Percentiles rank a stretch among this genome's conserved stretches.
phyloP scores from a whole-genome alignment of 495 filamentous ascomycete genomes.

The Amniculicola lignicola region DNA sequence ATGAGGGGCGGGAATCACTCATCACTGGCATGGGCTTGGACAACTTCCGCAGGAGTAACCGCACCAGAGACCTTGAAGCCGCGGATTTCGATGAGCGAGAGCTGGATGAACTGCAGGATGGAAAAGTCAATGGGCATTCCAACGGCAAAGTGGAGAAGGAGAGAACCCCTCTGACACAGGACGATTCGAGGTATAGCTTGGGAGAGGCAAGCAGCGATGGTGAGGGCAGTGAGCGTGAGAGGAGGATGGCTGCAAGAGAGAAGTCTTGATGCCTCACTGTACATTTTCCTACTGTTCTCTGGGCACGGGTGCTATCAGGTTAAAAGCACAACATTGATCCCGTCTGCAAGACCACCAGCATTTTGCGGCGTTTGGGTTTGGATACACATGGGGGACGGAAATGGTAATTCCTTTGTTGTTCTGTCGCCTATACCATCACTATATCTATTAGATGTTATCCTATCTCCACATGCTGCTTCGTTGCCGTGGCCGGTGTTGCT shows the following conservation, averaged over 20 bases:
- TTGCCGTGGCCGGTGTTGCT: too few relatives aligned
- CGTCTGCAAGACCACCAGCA: conserved; percentile 16
- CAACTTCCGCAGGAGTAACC: conserved; percentile 48
- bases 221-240: conserved; percentile 34
- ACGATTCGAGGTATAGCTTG: conserved; percentile 52
- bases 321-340: too few relatives aligned
- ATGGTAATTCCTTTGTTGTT: too few relatives aligned
- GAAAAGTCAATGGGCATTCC: conserved; percentile 12
- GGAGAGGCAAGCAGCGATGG: conserved; percentile 58
- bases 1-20: conserved; percentile 40
- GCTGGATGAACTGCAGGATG: conserved; percentile 58
- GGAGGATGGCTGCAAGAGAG: conserved; percentile 14
- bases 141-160: conserved; percentile 43
- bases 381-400: too few relatives aligned
- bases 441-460: too few relatives aligned
- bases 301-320: too few relatives aligned
- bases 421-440: too few relatives aligned
- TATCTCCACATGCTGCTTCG: too few relatives aligned
- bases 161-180: conserved; percentile 7
- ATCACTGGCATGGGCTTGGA: conserved; percentile 54
- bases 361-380: conserved; percentile 7
- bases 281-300: too few relatives aligned
- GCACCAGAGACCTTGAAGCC: conserved; percentile 65
- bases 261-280: conserved; percentile 26
- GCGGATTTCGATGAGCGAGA: conserved; percentile 88